Percentiles rank a stretch among this genome's conserved stretches.
phyloP scores from a whole-genome alignment of 257 asterid genomes.

The Linderniella brevidens region DNA sequence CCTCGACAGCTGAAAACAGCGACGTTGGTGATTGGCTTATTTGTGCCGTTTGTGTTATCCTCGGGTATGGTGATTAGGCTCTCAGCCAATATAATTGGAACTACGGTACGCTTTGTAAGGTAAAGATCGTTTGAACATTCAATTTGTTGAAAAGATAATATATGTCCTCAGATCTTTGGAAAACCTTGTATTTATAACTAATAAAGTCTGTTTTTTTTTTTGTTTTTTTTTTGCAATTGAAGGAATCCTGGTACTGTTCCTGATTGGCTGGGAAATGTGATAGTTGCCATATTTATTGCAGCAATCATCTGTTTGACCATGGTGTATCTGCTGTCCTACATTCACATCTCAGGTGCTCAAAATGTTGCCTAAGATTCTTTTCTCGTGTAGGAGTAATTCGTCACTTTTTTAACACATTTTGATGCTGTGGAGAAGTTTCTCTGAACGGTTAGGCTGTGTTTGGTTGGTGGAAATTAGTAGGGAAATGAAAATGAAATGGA shows the following conservation, averaged over 20 bases:
- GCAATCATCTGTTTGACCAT: conserved; percentile 53
- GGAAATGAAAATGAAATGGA: no score
- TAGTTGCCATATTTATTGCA: conserved; percentile 48
- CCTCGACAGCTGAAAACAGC: conserved; percentile 79
- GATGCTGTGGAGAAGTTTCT: no score
- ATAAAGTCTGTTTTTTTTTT: no score
- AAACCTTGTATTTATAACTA: no score
- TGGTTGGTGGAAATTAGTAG: no score
- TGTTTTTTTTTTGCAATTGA: conserved; percentile 11
- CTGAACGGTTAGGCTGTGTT: no score
- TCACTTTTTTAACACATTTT: no score
- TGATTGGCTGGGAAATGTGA: conserved; percentile 46
- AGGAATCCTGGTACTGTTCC: conserved; percentile 82
- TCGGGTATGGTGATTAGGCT: conserved; percentile 65
- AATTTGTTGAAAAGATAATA: no score
- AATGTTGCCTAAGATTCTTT: conserved; percentile 4
- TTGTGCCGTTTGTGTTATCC: conserved; percentile 53
- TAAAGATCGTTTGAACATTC: conserved; percentile 14
- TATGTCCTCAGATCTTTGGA: no score
- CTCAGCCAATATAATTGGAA: conserved; percentile 48
- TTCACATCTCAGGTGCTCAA: conserved; percentile 73
- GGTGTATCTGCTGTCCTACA: conserved; percentile 76
- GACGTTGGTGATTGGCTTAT: conserved; percentile 57
- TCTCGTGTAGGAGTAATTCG: background rate
- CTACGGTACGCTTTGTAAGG: conserved; percentile 59